A percentile compares a stretch with the other conserved stretches of the same genome.
Conservation (phyloP, 2,329 filamentous ascomycete genomes). For the Phoma herbarum region DNA sequence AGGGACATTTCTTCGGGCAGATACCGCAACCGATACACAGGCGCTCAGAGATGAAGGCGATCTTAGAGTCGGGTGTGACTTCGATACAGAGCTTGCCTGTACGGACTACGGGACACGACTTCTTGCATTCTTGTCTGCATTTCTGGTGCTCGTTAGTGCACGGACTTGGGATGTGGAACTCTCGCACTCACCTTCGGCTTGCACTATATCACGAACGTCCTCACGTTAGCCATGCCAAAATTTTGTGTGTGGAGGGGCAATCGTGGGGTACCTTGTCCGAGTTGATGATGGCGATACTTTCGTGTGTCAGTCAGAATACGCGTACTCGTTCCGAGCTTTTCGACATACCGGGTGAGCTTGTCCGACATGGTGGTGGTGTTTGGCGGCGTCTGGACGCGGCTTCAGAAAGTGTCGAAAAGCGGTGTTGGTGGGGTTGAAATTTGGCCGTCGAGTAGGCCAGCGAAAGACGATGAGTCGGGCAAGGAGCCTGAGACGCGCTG, state of each 20-base stretch:
- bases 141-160: slow-evolving; percentile 67
- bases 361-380: slow-evolving; percentile 73
- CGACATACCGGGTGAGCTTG: slow-evolving; percentile 89
- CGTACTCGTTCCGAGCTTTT: background rate
- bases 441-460: slow-evolving; percentile 29
- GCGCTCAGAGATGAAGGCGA: slow-evolving; percentile 96
- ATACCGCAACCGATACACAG: slow-evolving; percentile 99
- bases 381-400: slow-evolving; percentile 21
- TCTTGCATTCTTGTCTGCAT: slow-evolving; percentile 99
- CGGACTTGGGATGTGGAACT: slow-evolving; percentile 30
- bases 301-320: slow-evolving; percentile 27
- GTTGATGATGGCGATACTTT: slow-evolving; percentile 95
- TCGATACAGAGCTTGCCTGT: slow-evolving; percentile 98
- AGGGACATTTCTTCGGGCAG: slow-evolving; percentile 99
- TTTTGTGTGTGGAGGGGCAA: slow-evolving; percentile 53
- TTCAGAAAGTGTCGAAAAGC: slow-evolving; percentile 21
- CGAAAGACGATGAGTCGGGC: slow-evolving; percentile 9
- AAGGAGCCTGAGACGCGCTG: slow-evolving; percentile 6
- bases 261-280: slow-evolving; percentile 83
- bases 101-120: slow-evolving; percentile 95
- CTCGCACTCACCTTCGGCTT: slow-evolving; percentile 76
- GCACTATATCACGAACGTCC: slow-evolving; percentile 69
- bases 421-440: slow-evolving; percentile 31
- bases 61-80: slow-evolving; percentile 85
- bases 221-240: slow-evolving; percentile 44